Evolutionary conservation across 2,329 filamentous ascomycete species (phyloP).

Genomic region (Mycosphaerella sp.): DNA sequence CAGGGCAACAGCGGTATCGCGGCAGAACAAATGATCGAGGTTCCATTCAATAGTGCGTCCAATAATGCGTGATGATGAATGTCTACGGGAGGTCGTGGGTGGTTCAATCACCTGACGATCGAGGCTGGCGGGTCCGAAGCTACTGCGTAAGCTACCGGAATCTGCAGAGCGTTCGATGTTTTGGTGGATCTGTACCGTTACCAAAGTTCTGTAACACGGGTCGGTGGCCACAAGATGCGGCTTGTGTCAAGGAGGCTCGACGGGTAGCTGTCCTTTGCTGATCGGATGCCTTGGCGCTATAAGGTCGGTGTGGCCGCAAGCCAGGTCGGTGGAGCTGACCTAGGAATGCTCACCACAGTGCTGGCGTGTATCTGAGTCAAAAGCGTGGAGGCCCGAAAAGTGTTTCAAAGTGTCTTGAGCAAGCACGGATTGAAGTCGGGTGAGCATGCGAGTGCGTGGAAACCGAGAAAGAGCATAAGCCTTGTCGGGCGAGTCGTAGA

Average conservation of each 20-base stretch:
- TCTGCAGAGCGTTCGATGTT: slow-evolving; percentile 9
- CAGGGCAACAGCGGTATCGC: slow-evolving; percentile 19
- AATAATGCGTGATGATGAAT: slow-evolving; percentile 14
- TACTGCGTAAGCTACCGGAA: slow-evolving; percentile 20
- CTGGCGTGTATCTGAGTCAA: slow-evolving; percentile 28
- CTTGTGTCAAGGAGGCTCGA: slow-evolving; percentile 23
- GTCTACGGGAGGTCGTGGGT: slow-evolving; percentile 10
- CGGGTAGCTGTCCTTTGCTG: slow-evolving; percentile 18
- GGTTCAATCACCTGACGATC: slow-evolving; percentile 19
- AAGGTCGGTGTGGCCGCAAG: slow-evolving; percentile 25
- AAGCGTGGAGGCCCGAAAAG: slow-evolving; percentile 17
- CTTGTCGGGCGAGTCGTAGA: background rate
- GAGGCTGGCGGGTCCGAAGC: slow-evolving; percentile 16
- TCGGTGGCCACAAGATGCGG: slow-evolving; percentile 23
- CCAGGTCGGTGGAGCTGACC: slow-evolving; percentile 29
- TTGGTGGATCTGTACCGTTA: slow-evolving; percentile 20
- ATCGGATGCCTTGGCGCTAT: slow-evolving; percentile 22
- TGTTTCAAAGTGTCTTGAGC: slow-evolving; percentile 22
- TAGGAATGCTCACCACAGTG: slow-evolving; percentile 27
- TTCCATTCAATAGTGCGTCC: slow-evolving; percentile 17
- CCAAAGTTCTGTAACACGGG: slow-evolving; percentile 24
- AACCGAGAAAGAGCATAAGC: slow-evolving; percentile 4
- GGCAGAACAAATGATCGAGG: slow-evolving; percentile 17
- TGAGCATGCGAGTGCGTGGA: slow-evolving; percentile 13
- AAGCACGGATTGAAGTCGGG: slow-evolving; percentile 10